phyloP scores from a whole-genome alignment of 139 green algal species.

The Chlamydomonas sp. region DNA sequence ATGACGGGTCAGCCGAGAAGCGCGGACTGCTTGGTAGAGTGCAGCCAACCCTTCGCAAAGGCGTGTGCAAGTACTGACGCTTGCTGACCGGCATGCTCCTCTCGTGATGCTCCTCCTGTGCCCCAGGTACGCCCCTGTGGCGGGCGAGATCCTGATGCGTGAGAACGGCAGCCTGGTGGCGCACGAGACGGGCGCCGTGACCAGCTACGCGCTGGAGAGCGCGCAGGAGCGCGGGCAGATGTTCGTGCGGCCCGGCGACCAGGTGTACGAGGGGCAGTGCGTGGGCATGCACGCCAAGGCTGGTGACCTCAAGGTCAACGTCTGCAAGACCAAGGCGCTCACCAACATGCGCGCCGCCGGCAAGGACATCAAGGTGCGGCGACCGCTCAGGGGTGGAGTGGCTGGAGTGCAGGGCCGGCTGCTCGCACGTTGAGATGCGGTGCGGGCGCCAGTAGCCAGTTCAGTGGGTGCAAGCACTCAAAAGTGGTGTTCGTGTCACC shows the following conservation, averaged over 20 bases:
- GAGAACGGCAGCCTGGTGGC: conserved; percentile 93
- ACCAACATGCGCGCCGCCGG: conserved; percentile 90
- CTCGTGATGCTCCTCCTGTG: conserved; percentile 26
- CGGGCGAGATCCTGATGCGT: conserved; percentile 87
- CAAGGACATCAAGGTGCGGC: conserved; percentile 71
- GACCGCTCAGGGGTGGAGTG: neutral
- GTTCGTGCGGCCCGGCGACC: conserved; percentile 87
- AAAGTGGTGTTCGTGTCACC: too few relatives aligned
- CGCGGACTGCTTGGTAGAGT: too few relatives aligned
- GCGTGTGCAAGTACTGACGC: neutral
- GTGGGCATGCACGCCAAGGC: conserved; percentile 95
- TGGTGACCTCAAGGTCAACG: conserved; percentile 96
- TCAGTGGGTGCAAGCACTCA: too few relatives aligned
- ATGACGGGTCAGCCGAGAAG: too few relatives aligned
- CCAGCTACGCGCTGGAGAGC: conserved; percentile 85
- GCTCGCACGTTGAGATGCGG: too few relatives aligned
- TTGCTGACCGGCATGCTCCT: neutral
- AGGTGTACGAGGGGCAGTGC: conserved; percentile 94
- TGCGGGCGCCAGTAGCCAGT: too few relatives aligned
- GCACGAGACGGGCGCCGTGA: conserved; percentile 84
- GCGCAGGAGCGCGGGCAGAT: conserved; percentile 92
- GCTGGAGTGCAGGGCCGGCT: neutral
- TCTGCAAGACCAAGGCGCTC: conserved; percentile 96
- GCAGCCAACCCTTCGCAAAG: too few relatives aligned
- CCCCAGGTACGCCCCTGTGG: conserved; percentile 61